Evolutionary conservation across 2,329 filamentous ascomycete species (phyloP), one percentile per base, ranked within the genome.

Genomic region (Aspergillus udagawae): DNA sequence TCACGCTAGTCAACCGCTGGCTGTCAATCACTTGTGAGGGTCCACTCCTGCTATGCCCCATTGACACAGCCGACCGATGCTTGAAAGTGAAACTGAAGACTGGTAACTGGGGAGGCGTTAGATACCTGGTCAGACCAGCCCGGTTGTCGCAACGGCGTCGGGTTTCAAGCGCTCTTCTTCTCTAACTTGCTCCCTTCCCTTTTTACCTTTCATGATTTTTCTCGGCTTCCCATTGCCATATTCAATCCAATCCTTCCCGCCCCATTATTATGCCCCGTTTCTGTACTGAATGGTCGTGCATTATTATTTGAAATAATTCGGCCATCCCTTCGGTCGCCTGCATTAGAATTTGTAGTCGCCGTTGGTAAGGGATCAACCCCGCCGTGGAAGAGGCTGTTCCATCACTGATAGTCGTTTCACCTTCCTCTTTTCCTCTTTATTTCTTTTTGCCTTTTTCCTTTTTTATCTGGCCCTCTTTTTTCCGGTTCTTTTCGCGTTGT

Each of bases 371-470:
- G 42, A 45, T 21, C 42, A 45, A 23, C 42, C 42, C 42, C 21
- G 42, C 42, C 20, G 42, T 45, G 42, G 42, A 17, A 45, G n/a
- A 45, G 20, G 32, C 32, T 38, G 32, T 38, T 38, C 32, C 32
- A 38, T 38, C 6, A 38, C 7, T 17, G 32, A 38, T 38, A 38
- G 14, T 17, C 14, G 47, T 57, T 52, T 54, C 27, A 57, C 48
- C 25, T 42, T 38, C 44, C 38, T 42, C 50, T 51, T 29, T 50
- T 42, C 38, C 55, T 21, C 51, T 50, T 50, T 50, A 53, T 54
- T 53, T 35, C 48, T 49, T 44, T 59, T 51, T 44, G 54, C 45
- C 51, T 47, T 41, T 52, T 54, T 57, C 50, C 42, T 10, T 29
- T 29, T 29, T 57, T 58, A 35, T 14, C 32, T 35, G 32, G 32